Base-by-base conservation (phyloP, 2,329 filamentous ascomycete genomes). In the Magnaporthales sp. region DNA sequence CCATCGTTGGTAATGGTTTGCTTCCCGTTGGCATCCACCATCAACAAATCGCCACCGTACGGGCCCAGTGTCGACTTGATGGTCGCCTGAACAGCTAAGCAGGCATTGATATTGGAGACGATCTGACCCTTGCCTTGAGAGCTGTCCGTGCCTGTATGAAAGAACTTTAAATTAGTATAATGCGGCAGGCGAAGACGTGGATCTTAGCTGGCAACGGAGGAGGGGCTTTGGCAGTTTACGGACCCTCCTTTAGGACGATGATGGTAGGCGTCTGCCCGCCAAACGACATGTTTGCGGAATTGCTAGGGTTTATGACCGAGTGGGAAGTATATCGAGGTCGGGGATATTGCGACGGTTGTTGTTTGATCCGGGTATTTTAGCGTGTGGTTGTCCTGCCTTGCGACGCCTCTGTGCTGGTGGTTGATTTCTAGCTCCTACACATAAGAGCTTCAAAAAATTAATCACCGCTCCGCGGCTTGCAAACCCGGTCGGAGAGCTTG, bases 1-100 rank as follows among this genome's bases (percentile, higher is more conserved):
- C 95, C 95, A 82, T 99, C 95, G 80, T 99, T 99, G 73, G 95
- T 99, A 77, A 99, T 98, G 66, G 95, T 99, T 82, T 97, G 93
- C 79, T 82, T 89, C 78, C 95, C 95, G 84, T 97, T 97, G 79
- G 89, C 89, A 80, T 98, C 95, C 67, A 98, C 94, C 81, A 99
- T 89, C 77, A 99, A 85, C 77, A 98, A 82, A 81, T 99, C 95
- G 75, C 95, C 95, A 77, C 95, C 95, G 80, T 98, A 99, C 38
- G 95, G 95, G 56, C 95, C 95, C 46, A 99, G 85, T 24, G 95
- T 99, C 74, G 91, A 92, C 83, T 96, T 96, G 82, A 99, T 94
- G 68, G 94, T 98, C 64, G 89, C 86, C 81, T 99, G 95, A 56
- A 99, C 93, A 27, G 95, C 94, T 73, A 97, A 84, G 79, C 95